These are phyloP conservation scores for Echeveria elegans DNA, from an alignment of 164 flowering plant genomes.

Conservation along the genomic window DNA sequence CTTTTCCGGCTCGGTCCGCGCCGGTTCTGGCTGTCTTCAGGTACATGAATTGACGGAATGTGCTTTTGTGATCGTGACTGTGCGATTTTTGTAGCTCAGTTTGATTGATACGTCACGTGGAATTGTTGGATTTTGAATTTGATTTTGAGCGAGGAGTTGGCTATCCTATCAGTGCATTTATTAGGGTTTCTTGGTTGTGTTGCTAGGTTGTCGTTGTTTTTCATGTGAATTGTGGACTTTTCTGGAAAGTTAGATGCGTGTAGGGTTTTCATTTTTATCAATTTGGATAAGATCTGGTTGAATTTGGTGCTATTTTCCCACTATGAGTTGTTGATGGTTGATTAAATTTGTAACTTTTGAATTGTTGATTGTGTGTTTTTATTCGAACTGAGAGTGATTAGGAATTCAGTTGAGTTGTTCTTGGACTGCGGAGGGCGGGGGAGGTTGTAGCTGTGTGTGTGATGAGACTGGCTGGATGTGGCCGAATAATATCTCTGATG, in stretches of 20 bases:
- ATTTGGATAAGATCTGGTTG: not conserved
- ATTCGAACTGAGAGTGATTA: not conserved
- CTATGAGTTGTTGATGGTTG: not conserved
- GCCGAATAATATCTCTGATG: too few species aligned
- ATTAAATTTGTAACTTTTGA: not conserved
- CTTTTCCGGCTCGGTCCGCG: not conserved
- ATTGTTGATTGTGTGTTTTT: not conserved
- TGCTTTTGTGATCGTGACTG: not conserved
- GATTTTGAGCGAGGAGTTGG: not conserved
- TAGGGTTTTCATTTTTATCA: not conserved
- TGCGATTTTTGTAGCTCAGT: not conserved
- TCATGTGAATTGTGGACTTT: slow-evolving; percentile 1
- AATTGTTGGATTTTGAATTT: not conserved
- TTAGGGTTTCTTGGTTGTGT: not conserved
- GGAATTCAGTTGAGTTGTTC: not conserved
- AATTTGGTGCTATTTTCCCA: not conserved
- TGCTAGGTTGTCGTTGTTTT: not conserved
- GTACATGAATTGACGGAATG: not conserved
- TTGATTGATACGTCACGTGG: not conserved
- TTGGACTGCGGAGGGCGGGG: not conserved
- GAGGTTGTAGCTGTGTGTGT: not conserved
- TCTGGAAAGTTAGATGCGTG: not conserved
- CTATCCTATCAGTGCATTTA: not conserved
- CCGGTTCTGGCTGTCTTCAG: not conserved
- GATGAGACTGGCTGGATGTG: too few species aligned